These are phyloP conservation scores for Cucurbita ficifolia DNA, from an alignment of 306 rosid genomes.

Conservation along the genomic window DNA sequence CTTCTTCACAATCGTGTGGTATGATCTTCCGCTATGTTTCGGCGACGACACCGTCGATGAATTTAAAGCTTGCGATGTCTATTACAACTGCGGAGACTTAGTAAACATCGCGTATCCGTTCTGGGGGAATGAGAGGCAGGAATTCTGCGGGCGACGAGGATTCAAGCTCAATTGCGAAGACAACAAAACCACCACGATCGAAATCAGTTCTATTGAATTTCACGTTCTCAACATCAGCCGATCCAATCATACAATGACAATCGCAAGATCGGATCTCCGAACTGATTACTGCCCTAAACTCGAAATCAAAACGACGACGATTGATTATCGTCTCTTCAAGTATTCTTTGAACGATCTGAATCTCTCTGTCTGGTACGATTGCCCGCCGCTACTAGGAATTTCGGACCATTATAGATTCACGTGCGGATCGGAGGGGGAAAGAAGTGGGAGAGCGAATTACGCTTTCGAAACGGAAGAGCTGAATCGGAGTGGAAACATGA, in stretches of 20 bases:
- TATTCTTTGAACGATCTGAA: neutral
- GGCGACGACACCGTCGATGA: neutral
- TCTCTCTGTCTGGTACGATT: conserved; percentile 11
- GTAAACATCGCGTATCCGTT: conserved; percentile 19
- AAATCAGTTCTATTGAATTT: neutral
- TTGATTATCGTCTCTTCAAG: neutral
- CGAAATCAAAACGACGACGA: neutral
- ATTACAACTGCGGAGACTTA: conserved; percentile 14
- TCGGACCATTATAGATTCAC: neutral
- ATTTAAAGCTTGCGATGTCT: neutral
- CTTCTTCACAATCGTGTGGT: neutral
- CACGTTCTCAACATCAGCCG: neutral
- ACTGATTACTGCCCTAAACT: neutral
- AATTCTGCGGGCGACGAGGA: neutral
- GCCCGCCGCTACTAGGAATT: neutral
- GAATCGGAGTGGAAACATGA: neutral
- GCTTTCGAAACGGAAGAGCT: neutral
- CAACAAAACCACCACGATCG: neutral
- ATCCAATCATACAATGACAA: neutral
- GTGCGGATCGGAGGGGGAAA: neutral
- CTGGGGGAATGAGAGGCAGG: neutral
- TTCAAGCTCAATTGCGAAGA: conserved; percentile 4
- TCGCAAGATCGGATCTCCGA: neutral
- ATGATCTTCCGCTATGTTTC: neutral
- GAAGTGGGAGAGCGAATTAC: neutral